Percentiles rank a stretch among this genome's conserved stretches.
Evolutionary conservation across 306 rosid species (phyloP).

Genomic region (Acacia crassicarpa): DNA sequence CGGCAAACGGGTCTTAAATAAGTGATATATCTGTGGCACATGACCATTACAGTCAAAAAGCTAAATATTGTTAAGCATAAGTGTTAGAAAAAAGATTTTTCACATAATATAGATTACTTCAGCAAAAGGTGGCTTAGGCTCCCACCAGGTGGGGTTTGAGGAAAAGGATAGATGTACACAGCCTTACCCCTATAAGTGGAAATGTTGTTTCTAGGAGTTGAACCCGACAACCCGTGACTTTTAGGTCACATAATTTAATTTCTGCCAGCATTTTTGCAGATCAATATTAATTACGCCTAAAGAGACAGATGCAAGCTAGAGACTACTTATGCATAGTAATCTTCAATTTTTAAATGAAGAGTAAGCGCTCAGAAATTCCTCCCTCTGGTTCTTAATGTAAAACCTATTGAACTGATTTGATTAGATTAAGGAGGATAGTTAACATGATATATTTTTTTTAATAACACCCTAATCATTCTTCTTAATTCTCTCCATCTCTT

Average conservation of each 20-base stretch:
- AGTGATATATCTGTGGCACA: conserved; percentile 3
- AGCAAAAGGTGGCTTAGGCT: no score
- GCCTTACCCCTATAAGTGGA: no score
- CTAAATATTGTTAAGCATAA: neutral
- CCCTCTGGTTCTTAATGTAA: no score
- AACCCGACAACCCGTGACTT: no score
- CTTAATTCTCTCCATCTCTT: no score
- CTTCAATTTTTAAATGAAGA: neutral
- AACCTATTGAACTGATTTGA: no score
- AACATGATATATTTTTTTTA: no score
- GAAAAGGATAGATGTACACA: no score
- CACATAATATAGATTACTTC: neutral
- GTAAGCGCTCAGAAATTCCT: neutral
- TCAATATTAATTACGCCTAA: neutral
- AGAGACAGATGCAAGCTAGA: neutral
- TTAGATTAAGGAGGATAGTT: no score
- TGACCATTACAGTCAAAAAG: neutral
- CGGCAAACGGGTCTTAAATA: conserved; percentile 5
- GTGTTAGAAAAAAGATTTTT: neutral
- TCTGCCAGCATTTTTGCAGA: neutral
- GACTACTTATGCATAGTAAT: neutral
- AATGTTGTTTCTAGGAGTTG: no score
- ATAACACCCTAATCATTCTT: no score
- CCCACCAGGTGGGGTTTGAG: no score
- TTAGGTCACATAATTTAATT: neutral